phyloP scores from a whole-genome alignment of 192 early-diverging fungal genomes.

The Cladochytrium replicatum region DNA sequence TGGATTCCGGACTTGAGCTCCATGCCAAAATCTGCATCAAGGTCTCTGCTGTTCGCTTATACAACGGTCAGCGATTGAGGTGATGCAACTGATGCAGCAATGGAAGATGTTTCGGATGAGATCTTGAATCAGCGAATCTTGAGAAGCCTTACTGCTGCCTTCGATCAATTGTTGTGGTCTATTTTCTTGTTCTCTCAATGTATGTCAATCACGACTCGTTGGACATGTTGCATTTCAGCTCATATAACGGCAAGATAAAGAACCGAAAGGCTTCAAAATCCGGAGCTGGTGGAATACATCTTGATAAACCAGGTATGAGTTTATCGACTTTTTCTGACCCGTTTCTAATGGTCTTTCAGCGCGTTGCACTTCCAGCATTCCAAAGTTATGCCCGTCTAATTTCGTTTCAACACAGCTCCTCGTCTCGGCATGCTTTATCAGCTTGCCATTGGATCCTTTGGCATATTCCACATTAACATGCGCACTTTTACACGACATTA shows the following conservation, averaged over 20 bases:
- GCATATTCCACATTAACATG: too few species aligned
- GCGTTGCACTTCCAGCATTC: constrained; percentile 3
- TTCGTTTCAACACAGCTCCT: constrained; percentile 7
- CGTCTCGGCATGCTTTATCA: neutral
- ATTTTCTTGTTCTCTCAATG: constrained; percentile 6
- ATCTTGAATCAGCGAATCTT: constrained; percentile 21
- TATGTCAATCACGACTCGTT: neutral
- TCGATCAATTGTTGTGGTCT: constrained; percentile 12
- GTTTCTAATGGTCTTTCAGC: neutral
- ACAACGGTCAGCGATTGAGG: neutral
- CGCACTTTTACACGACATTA: constrained; percentile 7
- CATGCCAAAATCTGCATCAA: neutral
- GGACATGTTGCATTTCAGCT: neutral
- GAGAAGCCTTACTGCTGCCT: constrained; percentile 22
- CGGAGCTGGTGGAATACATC: constrained; percentile 14
- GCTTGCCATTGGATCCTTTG: neutral
- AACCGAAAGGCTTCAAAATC: constrained; percentile 9
- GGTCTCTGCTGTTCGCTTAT: neutral
- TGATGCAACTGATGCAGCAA: constrained; percentile 11
- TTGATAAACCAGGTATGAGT: constrained; percentile 12
- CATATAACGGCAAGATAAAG: neutral
- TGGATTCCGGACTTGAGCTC: constrained; percentile 1
- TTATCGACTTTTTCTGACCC: neutral
- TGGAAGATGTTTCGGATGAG: constrained; percentile 20
- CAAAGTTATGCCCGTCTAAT: constrained; percentile 5